Conservation (phyloP, 1,139 yeast genomes). For the Tardiomyces digboiensis region DNA sequence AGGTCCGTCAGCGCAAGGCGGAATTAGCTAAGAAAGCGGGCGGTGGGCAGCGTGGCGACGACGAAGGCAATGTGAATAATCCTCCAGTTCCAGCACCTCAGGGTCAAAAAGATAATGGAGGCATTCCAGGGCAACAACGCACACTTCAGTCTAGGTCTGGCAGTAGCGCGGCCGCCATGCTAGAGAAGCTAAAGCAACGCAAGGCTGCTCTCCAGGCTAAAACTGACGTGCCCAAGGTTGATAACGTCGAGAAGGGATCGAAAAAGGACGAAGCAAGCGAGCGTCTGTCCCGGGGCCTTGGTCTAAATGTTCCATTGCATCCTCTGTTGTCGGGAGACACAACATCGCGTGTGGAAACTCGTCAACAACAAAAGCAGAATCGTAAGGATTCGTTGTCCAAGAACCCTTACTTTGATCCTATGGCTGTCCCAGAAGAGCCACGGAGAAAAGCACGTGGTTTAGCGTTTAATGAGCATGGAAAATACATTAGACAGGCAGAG, state of each 20-base stretch:
- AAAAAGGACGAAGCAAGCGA: too few species aligned
- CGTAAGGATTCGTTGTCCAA: conserved; percentile 33
- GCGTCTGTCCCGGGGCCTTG: not conserved
- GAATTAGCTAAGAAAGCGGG: conserved; percentile 4
- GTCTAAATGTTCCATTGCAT: conserved; percentile 25
- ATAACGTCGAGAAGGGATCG: too few species aligned
- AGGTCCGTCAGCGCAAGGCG: conserved; percentile 3
- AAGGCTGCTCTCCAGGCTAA: conserved; percentile 2
- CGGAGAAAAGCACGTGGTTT: conserved; percentile 29
- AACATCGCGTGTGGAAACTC: conserved; percentile 1
- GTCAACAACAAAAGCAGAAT: not conserved
- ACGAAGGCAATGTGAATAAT: too few species aligned
- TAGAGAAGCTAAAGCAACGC: not conserved
- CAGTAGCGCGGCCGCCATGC: not conserved
- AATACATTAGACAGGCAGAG: conserved; percentile 25
- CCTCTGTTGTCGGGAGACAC: conserved; percentile 39
- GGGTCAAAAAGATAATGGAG: too few species aligned
- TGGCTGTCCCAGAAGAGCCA: conserved; percentile 12
- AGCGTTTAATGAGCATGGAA: conserved; percentile 49
- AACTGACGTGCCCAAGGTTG: not conserved
- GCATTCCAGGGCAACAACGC: conserved; percentile 4
- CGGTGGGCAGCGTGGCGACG: too few species aligned
- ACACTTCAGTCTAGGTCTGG: conserved; percentile 1
- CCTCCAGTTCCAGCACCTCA: too few species aligned
- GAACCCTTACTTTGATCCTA: conserved; percentile 55